These are phyloP conservation scores for Pseudisothecium myosuroides DNA, from an alignment of 225 moss, liverwort and hornwort species.

Conservation along the genomic window DNA sequence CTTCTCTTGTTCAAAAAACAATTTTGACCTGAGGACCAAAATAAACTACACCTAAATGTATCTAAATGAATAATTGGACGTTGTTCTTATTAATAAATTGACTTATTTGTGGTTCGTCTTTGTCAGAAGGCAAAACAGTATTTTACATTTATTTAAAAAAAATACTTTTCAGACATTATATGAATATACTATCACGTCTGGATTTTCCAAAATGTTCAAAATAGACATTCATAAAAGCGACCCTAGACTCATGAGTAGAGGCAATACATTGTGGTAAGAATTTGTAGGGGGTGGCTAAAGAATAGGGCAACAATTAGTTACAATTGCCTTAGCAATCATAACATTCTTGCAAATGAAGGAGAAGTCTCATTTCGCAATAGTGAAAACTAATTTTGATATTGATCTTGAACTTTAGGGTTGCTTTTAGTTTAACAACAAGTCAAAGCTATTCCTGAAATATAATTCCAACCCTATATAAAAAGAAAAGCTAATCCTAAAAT, in stretches of 20 bases:
- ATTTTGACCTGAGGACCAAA: background rate
- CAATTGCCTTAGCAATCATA: background rate
- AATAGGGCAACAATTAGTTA: background rate
- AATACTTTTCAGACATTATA: background rate
- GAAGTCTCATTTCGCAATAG: background rate
- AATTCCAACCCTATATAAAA: background rate
- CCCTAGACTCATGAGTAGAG: background rate
- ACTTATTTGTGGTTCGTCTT: background rate
- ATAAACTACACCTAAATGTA: no score
- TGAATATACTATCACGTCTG: fast-evolving
- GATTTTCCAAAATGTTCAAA: no score
- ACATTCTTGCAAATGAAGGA: background rate
- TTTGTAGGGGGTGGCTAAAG: fast-evolving
- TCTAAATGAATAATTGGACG: background rate
- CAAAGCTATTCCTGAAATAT: no score
- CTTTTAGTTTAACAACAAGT: background rate
- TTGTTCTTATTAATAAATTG: background rate
- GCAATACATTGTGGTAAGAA: background rate
- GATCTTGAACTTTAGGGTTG: background rate
- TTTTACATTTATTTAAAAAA: background rate
- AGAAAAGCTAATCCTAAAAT: background rate
- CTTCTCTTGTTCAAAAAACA: background rate
- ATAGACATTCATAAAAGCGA: no score
- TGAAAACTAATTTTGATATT: no score
- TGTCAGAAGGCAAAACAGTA: background rate